A percentile compares a stretch with the other conserved stretches of the same genome.
Conservation (phyloP, 192 early-diverging fungal species). For the Coemansia sp. region DNA sequence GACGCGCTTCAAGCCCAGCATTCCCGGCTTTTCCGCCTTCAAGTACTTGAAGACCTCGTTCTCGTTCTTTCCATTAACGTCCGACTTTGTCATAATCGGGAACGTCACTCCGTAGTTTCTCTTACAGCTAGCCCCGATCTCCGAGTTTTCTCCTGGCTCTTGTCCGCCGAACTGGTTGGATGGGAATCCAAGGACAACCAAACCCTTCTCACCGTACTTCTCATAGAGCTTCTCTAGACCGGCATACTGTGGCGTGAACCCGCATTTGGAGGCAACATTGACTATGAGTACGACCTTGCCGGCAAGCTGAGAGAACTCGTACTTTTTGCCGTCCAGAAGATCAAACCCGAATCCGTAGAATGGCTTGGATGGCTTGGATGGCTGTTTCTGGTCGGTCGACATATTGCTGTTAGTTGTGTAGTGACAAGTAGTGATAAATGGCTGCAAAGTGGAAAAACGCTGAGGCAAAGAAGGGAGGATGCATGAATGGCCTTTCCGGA, state of each 20-base stretch:
- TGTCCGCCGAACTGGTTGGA: constrained; percentile 84
- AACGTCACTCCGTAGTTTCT: constrained; percentile 78
- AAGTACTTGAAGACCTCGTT: constrained; percentile 64
- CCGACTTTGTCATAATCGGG: constrained; percentile 84
- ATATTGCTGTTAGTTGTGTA: background rate
- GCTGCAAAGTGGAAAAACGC: constrained; percentile 6
- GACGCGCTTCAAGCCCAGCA: constrained; percentile 58
- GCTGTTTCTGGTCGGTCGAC: background rate
- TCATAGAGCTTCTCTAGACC: constrained; percentile 70
- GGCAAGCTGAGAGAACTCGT: constrained; percentile 57
- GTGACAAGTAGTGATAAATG: constrained; percentile 3
- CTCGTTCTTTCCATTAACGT: constrained; percentile 76
- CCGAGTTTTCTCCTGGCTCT: constrained; percentile 55
- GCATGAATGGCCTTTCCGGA: background rate
- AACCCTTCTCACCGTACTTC: constrained; percentile 65
- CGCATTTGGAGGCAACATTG: constrained; percentile 92
- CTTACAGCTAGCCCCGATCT: constrained; percentile 58
- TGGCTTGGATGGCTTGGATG: constrained; percentile 2
- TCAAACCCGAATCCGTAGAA: constrained; percentile 59
- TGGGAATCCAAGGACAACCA: constrained; percentile 88
- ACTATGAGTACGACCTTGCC: constrained; percentile 82
- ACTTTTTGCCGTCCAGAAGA: constrained; percentile 54
- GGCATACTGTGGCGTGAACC: constrained; percentile 78
- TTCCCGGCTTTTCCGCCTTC: constrained; percentile 56
- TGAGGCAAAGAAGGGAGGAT: background rate